Evolutionary conservation across 768 basidiomycete species (phyloP).

Genomic region (Erythrobasidium yunnanense): DNA sequence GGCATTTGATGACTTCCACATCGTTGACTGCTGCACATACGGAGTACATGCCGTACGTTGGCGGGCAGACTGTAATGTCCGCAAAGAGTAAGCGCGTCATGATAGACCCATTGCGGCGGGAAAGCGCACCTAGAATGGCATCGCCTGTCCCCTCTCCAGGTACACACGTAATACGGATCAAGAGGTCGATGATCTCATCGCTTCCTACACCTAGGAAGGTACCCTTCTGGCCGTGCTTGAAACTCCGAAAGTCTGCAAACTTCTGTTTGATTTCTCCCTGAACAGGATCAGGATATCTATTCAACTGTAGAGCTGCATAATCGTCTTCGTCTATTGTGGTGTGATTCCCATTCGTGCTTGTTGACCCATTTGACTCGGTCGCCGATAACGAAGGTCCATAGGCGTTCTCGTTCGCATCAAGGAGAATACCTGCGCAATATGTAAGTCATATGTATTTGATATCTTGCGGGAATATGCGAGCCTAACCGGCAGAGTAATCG

Average conservation of each 20-base stretch:
- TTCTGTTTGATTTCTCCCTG: slow-evolving; percentile 65
- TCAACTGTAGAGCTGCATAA: slow-evolving; percentile 45
- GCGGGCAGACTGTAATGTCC: slow-evolving; percentile 51
- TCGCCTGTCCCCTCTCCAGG: slow-evolving; percentile 58
- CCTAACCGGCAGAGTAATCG: slow-evolving; percentile 53
- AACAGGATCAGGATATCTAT: slow-evolving; percentile 90
- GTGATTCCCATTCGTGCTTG: slow-evolving; percentile 5
- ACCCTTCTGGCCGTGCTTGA: slow-evolving; percentile 54
- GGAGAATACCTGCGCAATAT: slow-evolving; percentile 69
- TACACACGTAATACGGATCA: slow-evolving; percentile 76
- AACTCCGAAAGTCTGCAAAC: slow-evolving; percentile 60
- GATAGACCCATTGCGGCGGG: not conserved
- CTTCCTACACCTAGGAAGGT: slow-evolving; percentile 93
- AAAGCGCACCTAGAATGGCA: slow-evolving; percentile 56
- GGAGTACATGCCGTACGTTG: slow-evolving; percentile 95
- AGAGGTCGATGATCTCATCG: slow-evolving; percentile 88
- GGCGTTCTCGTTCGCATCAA: slow-evolving; percentile 97
- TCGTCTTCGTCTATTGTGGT: not conserved
- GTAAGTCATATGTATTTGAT: not conserved
- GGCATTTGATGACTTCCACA: slow-evolving; percentile 64
- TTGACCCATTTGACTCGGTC: not conserved
- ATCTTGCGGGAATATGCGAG: not conserved
- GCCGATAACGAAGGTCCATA: slow-evolving; percentile 57
- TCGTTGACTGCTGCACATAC: slow-evolving; percentile 96
- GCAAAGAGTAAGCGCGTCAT: not conserved